Evolutionary conservation across 805 yeast genomes (phyloP).

Genomic region (Trichomonascus vanleenenianus): DNA sequence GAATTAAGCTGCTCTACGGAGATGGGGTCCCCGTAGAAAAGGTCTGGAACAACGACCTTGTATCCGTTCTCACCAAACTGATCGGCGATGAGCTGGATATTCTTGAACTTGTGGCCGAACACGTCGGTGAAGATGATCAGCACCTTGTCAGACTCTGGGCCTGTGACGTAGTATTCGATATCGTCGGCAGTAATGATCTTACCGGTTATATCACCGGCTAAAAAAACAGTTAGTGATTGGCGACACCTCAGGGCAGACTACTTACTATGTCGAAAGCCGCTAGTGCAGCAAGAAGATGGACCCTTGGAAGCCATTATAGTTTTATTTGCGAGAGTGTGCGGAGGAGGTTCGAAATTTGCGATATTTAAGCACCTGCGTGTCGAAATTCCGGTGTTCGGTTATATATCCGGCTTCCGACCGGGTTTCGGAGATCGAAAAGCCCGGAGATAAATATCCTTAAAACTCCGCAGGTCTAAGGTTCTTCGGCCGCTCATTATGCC

Average conservation of each 20-base stretch:
- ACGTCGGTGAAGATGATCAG: conserved; percentile 61
- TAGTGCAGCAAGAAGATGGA: conserved; percentile 27
- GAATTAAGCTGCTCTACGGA: conserved; percentile 13
- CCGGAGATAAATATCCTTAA: too few species aligned
- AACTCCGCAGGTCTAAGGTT: too few species aligned
- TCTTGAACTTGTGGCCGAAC: conserved; percentile 52
- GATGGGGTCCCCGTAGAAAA: conserved; percentile 49
- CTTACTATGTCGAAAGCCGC: conserved; percentile 17
- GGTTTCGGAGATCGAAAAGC: too few species aligned
- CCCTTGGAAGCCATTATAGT: conserved; percentile 28
- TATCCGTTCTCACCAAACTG: conserved; percentile 52
- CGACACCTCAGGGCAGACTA: neutral
- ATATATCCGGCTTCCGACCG: too few species aligned
- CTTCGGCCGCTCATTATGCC: too few species aligned
- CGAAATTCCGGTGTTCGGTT: too few species aligned
- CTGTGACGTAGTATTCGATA: conserved; percentile 42
- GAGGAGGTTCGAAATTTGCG: too few species aligned
- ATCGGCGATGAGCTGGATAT: conserved; percentile 43
- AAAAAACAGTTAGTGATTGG: conserved; percentile 5
- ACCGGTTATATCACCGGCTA: conserved; percentile 18
- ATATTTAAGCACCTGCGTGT: too few species aligned
- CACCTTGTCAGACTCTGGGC: conserved; percentile 40
- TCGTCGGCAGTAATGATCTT: conserved; percentile 19
- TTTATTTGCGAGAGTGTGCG: neutral
- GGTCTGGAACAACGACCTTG: conserved; percentile 69